These are phyloP conservation scores for Suillus paluster DNA, from an alignment of 768 basidiomycete species.

Conservation along the genomic window DNA sequence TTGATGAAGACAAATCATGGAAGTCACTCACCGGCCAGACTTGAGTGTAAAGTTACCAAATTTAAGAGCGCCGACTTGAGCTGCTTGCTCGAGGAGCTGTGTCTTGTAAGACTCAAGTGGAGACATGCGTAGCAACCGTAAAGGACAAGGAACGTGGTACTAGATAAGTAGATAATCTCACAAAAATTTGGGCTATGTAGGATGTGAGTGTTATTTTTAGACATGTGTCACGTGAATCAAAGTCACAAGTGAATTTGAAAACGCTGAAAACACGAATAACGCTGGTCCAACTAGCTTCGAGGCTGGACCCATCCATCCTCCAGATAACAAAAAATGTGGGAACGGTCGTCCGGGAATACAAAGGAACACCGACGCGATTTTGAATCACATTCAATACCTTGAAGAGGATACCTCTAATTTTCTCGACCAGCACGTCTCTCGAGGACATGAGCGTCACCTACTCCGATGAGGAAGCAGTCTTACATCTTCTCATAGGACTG, in stretches of 20 bases:
- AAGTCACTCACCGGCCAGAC: conserved; percentile 79
- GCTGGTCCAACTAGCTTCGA: neutral
- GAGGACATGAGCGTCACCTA: neutral
- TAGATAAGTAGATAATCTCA: neutral
- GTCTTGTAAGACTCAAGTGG: conserved; percentile 55
- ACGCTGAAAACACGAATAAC: no score
- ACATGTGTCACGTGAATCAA: neutral
- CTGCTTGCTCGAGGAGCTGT: conserved; percentile 69
- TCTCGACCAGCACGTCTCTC: neutral
- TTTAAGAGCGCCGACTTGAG: conserved; percentile 75
- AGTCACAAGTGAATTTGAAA: no score
- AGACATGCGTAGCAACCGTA: neutral
- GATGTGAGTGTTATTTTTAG: neutral
- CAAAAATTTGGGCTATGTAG: neutral
- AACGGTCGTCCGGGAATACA: neutral
- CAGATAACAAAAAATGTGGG: neutral
- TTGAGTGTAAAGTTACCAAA: conserved; percentile 95
- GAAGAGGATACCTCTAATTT: neutral
- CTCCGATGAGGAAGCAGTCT: neutral
- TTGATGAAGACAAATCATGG: neutral
- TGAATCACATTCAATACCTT: neutral
- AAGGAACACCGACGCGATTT: no score
- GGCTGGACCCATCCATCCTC: no score
- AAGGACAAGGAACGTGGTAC: neutral
- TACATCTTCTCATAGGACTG: neutral